These are phyloP conservation scores for Dittrichia graveolens DNA, from an alignment of 129 eudicot genomes.

Conservation along the genomic window DNA sequence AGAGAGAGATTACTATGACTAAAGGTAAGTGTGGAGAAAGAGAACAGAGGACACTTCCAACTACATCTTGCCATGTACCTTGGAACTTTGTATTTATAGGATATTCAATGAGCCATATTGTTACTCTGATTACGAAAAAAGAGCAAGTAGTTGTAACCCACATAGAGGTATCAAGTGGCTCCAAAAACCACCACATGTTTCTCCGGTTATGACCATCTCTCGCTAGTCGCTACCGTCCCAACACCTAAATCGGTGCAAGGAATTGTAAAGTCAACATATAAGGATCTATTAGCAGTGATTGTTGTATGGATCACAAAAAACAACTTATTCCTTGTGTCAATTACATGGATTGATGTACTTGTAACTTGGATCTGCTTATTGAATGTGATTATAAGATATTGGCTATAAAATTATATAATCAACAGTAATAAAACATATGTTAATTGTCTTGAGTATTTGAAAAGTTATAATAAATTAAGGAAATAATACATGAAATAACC, in stretches of 20 bases:
- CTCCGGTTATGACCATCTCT: background rate
- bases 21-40: slow-evolving; percentile 18
- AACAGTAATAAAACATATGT: too few relatives aligned
- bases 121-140: slow-evolving; percentile 1
- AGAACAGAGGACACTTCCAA: background rate
- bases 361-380: too few relatives aligned
- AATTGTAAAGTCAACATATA: slow-evolving; percentile 6
- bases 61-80: slow-evolving; percentile 11
- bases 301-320: slow-evolving; percentile 10
- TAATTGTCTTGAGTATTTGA: background rate
- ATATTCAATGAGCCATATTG: slow-evolving; percentile 18
- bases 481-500: too few relatives aligned
- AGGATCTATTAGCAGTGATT: slow-evolving; percentile 13
- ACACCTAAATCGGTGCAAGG: slow-evolving; percentile 4
- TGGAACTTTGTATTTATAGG: background rate
- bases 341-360: background rate
- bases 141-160: slow-evolving; percentile 2
- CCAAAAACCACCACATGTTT: slow-evolving; percentile 12
- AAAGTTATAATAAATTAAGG: too few relatives aligned
- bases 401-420: too few relatives aligned
- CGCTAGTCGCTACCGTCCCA: background rate
- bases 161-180: background rate
- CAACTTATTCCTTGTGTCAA: background rate
- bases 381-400: too few relatives aligned
- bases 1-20: slow-evolving; percentile 16